Evolutionary conservation across 176 grass and related monocot genomes (phyloP).

Genomic region (bread wheat (Triticum aestivum)): IWGSC_CS_RefSeq_v2.1 NC_057813.1:109852581-109853080

Average conservation of each 20-base stretch:
- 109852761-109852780: neutral
- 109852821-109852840: neutral
- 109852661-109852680: neutral
- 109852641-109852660: too few species aligned
- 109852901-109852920: neutral
- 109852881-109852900: neutral
- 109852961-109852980: too few species aligned
- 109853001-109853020: too few species aligned
- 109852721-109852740: too few species aligned
- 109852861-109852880: neutral
- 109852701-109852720: neutral
- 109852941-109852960: too few species aligned
- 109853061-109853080: too few species aligned
- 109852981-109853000: too few species aligned
- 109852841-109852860: neutral
- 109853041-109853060: too few species aligned
- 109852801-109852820: neutral
- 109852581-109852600: neutral
- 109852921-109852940: too few species aligned
- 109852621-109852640: too few species aligned
- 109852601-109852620: neutral
- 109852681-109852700: neutral
- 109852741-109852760: too few species aligned
- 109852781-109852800: constrained; percentile 10
- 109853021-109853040: too few species aligned